Evolutionary conservation across 805 yeast species (phyloP).

Genomic region (Yamadazyma phyllophila): DNA sequence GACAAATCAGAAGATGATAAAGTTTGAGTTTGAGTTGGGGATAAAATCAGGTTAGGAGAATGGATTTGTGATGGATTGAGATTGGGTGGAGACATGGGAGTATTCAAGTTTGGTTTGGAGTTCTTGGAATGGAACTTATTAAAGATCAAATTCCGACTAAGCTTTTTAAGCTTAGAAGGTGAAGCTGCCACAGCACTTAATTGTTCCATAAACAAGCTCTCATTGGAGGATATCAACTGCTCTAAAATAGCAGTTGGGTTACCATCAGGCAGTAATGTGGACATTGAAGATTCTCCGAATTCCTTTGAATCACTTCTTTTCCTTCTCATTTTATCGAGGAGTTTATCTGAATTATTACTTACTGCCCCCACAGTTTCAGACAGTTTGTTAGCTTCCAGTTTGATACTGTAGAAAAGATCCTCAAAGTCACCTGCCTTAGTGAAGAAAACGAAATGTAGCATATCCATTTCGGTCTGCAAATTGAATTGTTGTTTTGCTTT

Average conservation of each 20-base stretch:
- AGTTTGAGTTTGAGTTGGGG: constrained; percentile 3
- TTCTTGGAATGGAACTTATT: constrained; percentile 6
- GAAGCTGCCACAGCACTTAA: neutral
- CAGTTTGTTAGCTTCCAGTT: constrained; percentile 9
- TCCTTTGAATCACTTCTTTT: constrained; percentile 3
- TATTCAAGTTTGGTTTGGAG: neutral
- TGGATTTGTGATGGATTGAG: neutral
- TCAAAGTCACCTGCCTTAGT: constrained; percentile 44
- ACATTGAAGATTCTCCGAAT: neutral
- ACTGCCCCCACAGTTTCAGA: constrained; percentile 1
- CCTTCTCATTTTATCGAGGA: constrained; percentile 3
- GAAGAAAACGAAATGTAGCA: constrained; percentile 68
- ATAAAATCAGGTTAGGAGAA: constrained; percentile 7
- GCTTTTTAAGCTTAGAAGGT: constrained; percentile 12
- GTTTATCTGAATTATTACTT: neutral
- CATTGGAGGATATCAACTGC: constrained; percentile 9
- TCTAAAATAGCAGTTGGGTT: constrained; percentile 13
- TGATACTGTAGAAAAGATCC: constrained; percentile 33
- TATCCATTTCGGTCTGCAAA: constrained; percentile 43
- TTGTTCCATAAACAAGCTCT: constrained; percentile 1
- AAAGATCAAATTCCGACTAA: constrained; percentile 9
- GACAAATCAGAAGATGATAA: constrained; percentile 3
- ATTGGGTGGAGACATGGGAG: neutral
- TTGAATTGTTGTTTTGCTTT: constrained; percentile 8
- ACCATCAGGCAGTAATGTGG: constrained; percentile 12